phyloP scores from a whole-genome alignment of 2,329 filamentous ascomycete species.

The Didymella keratinophila region DNA sequence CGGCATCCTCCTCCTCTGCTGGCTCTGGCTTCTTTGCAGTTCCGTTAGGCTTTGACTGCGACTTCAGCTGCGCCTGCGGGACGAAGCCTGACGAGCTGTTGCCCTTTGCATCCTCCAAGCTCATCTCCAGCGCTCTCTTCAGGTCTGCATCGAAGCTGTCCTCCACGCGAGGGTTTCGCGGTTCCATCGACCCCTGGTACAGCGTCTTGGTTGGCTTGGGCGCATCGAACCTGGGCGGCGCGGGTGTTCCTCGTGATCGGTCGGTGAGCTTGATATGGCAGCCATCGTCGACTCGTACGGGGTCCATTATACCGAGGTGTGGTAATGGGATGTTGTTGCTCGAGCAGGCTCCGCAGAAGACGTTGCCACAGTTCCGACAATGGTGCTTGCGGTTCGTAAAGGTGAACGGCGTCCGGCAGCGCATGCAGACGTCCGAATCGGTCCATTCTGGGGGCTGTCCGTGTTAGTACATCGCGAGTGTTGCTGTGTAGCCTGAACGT shows the following conservation, averaged over 20 bases:
- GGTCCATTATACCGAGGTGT: constrained; percentile 88
- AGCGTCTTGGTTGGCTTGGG: constrained; percentile 65
- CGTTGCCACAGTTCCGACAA: constrained; percentile 96
- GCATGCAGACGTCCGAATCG: constrained; percentile 98
- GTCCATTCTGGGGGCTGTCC: constrained; percentile 90
- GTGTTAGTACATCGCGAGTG: constrained; percentile 1
- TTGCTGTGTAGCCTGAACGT: constrained; percentile 51
- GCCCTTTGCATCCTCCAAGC: constrained; percentile 87
- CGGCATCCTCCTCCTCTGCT: constrained; percentile 87
- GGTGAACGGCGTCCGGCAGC: constrained; percentile 92
- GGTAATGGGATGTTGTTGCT: constrained; percentile 87
- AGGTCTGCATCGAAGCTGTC: constrained; percentile 94
- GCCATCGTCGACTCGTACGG: constrained; percentile 94
- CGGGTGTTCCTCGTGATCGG: constrained; percentile 62
- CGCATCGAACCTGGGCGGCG: constrained; percentile 57
- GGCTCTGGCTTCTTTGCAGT: constrained; percentile 45
- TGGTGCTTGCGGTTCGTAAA: constrained; percentile 99
- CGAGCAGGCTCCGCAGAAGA: constrained; percentile 95
- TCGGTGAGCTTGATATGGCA: constrained; percentile 90
- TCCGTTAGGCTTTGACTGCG: constrained; percentile 50
- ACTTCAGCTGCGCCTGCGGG: constrained; percentile 65
- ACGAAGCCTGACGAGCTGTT: constrained; percentile 75
- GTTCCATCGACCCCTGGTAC: constrained; percentile 80
- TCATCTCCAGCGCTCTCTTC: constrained; percentile 94
- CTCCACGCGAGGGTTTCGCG: constrained; percentile 85